These are phyloP conservation scores for Wallemia ichthyophaga DNA, from an alignment of 1,284 basidiomycete genomes.

Conservation along the genomic window DNA sequence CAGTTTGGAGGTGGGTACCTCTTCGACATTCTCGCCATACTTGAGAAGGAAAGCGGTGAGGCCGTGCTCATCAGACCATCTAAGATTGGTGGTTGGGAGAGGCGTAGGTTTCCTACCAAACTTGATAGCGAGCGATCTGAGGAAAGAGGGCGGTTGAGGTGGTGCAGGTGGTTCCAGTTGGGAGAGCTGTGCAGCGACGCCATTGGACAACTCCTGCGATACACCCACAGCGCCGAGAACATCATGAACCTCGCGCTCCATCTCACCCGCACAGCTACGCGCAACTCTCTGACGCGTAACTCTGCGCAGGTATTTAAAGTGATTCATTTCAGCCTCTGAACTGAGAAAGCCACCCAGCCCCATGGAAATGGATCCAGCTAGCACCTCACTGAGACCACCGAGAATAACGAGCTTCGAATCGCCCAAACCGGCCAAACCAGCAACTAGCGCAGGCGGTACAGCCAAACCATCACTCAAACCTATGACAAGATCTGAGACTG, in stretches of 20 bases:
- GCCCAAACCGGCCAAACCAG: conserved; percentile 67
- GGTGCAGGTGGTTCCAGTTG: conserved; percentile 4
- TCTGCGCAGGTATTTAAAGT: conserved; percentile 15
- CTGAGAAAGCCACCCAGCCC: conserved; percentile 91
- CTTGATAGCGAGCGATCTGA: conserved; percentile 3
- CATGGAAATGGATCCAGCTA: conserved; percentile 82
- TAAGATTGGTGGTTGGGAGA: conserved; percentile 12
- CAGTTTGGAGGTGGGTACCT: conserved; percentile 33
- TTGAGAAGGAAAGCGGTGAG: conserved; percentile 71
- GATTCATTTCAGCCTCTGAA: conserved; percentile 80
- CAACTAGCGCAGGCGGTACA: conserved; percentile 66
- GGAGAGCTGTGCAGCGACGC: conserved; percentile 27
- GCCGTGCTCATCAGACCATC: conserved; percentile 41
- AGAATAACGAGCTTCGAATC: conserved; percentile 64
- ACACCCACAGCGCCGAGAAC: conserved; percentile 70
- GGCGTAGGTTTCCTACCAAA: conserved; percentile 2
- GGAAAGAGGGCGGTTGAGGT: conserved; percentile 4
- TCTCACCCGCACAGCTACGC: conserved; percentile 66
- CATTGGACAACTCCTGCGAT: conserved; percentile 42
- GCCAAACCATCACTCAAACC: conserved; percentile 88
- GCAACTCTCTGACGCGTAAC: conserved; percentile 24
- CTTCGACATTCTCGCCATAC: conserved; percentile 70
- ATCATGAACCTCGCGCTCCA: conserved; percentile 74
- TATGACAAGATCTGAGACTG: conserved; percentile 61
- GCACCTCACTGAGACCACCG: conserved; percentile 68